phyloP scores from a whole-genome alignment of 495 filamentous ascomycete species.

The Tuber indicum region DNA sequence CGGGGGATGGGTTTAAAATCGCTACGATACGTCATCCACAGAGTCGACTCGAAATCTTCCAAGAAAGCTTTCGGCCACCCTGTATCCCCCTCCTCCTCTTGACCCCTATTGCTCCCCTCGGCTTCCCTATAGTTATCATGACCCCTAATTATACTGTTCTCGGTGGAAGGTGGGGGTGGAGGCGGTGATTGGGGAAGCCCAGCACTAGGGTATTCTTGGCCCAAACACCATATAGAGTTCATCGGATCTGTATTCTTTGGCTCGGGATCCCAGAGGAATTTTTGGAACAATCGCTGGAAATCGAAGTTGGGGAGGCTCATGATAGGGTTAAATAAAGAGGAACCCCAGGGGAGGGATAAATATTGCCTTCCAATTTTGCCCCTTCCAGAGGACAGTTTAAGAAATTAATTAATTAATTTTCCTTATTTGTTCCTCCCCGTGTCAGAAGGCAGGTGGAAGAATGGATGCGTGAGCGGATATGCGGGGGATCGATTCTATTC shows the following conservation, averaged over 20 bases:
- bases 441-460: not conserved
- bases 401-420: not conserved
- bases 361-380: slow-evolving; percentile 3
- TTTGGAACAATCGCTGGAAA: slow-evolving; percentile 78
- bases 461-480: not conserved
- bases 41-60: slow-evolving; percentile 82
- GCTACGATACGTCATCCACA: slow-evolving; percentile 96
- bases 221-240: slow-evolving; percentile 81
- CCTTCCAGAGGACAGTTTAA: not conserved
- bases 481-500: slow-evolving; percentile 1
- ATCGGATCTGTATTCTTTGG: slow-evolving; percentile 71
- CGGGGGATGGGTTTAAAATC: slow-evolving; percentile 79
- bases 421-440: not conserved
- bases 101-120: slow-evolving; percentile 6
- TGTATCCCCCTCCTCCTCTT: slow-evolving; percentile 29
- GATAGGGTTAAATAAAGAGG: not conserved
- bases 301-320: slow-evolving; percentile 5
- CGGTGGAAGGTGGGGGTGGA: slow-evolving; percentile 23
- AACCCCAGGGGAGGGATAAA: slow-evolving; percentile 3
- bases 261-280: slow-evolving; percentile 84
- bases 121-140: slow-evolving; percentile 1
- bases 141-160: slow-evolving; percentile 29
- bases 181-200: slow-evolving; percentile 20
- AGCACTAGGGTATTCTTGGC: slow-evolving; percentile 57
- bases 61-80: slow-evolving; percentile 79